A percentile compares a stretch with the other conserved stretches of the same genome.
phyloP scores from a whole-genome alignment of 179 eudicot species.

The Nepenthes alata region DNA sequence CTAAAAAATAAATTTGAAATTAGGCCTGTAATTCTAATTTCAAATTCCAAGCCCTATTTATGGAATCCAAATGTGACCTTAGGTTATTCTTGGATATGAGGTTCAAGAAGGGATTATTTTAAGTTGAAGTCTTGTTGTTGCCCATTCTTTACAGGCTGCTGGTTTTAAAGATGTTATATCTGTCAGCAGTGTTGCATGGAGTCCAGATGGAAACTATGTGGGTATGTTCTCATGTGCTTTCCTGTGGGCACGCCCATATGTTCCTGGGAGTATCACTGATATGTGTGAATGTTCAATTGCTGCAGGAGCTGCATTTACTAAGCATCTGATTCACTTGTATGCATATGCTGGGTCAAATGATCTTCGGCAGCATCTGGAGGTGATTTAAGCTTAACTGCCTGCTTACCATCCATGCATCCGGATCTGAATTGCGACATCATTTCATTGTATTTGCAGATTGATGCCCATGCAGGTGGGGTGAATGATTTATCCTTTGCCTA shows the following conservation, averaged over 20 bases:
- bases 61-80: too few relatives aligned
- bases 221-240: slow-evolving; percentile 25
- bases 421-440: slow-evolving; percentile 1
- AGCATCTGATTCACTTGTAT: slow-evolving; percentile 59
- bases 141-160: slow-evolving; percentile 26
- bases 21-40: too few relatives aligned
- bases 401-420: slow-evolving; percentile 1
- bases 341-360: slow-evolving; percentile 54
- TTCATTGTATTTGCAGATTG: slow-evolving; percentile 39
- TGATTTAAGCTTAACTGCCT: slow-evolving; percentile 11
- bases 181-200: slow-evolving; percentile 75
- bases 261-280: background rate
- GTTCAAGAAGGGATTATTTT: background rate
- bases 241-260: too few relatives aligned
- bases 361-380: slow-evolving; percentile 60
- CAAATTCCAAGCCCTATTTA: too few relatives aligned
- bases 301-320: slow-evolving; percentile 70
- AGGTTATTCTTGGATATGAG: too few relatives aligned
- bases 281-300: slow-evolving; percentile 3
- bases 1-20: too few relatives aligned
- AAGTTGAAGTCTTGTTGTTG: background rate
- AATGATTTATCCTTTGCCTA: slow-evolving; percentile 87
- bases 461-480: slow-evolving; percentile 81
- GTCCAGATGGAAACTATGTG: slow-evolving; percentile 56
- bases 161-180: slow-evolving; percentile 49